Base-by-base conservation (phyloP, 192 early-diverging fungal genomes). In the Mortierella alpina region DNA sequence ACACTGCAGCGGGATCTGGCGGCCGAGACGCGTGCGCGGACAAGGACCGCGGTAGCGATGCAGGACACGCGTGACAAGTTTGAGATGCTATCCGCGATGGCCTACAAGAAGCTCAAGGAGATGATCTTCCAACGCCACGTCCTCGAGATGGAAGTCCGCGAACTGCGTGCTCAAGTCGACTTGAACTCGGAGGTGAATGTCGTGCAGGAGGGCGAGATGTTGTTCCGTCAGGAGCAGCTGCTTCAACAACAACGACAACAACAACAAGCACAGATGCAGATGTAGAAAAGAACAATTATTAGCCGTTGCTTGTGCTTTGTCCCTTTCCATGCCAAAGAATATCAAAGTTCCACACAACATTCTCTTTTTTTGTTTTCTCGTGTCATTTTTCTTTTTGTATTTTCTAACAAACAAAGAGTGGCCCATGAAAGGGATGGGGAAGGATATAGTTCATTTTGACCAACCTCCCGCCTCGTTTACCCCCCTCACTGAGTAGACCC, bases 71-170 rank as follows among this genome's bases (percentile, higher is more conserved):
- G 68, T 11, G 87, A 84, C 52, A 84, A 86, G 44, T 88, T 84
- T 55, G 87, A 88, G 69, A 66, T 76, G 17, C 68, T 88, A 14
- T 85, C 72, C 17, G 83, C 78, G 2, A 73, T 86, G 49, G 85
- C 87, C 0, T 86, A 84, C 61, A 83, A 85, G 54, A 86, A 86
- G 40, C 53, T 88, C 12, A 79, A 85, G n/a, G 87, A 86, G 44
- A 70, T 88, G 63, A 80, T 80, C 45, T 80, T 80, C 55, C 77
- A 80, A 42, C 62, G 77, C 1, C 77, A 80, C 31, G 60, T 80
- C 14, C 59, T 80, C 1, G 77, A 80, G 40, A 72, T 72, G 70
- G 70, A 80, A 44, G 65, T 80, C 17, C 64, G 66, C 0, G 77
- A 80, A 15, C 65, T 80, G 31, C 70, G 77, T 0, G 46, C 70